Percentiles rank a stretch among this genome's conserved stretches.
Evolutionary conservation across 2,329 filamentous ascomycete species (phyloP).

Genomic region (Cordyceps farinosa): DNA sequence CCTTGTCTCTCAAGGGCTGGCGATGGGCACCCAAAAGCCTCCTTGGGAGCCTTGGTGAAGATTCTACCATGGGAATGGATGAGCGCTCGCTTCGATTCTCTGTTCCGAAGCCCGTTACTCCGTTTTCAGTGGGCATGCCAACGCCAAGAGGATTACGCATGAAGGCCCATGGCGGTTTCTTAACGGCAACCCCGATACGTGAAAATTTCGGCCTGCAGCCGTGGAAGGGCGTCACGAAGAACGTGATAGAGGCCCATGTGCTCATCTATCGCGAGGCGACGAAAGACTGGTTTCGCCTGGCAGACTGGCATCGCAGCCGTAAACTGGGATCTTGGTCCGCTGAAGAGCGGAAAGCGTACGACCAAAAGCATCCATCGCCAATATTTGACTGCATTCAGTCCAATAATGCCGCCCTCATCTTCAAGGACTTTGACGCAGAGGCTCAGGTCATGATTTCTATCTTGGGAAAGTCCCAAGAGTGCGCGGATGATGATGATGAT

Average conservation of each 20-base stretch:
- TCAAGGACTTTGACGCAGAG: constrained; percentile 3
- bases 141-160: constrained; percentile 22
- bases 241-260: constrained; percentile 19
- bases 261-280: constrained; percentile 18
- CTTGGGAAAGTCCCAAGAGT: constrained; percentile 1
- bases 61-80: constrained; percentile 20
- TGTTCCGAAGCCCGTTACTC: neutral
- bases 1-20: constrained; percentile 24
- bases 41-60: constrained; percentile 20
- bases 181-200: constrained; percentile 11
- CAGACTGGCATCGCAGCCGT: constrained; percentile 23
- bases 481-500: neutral
- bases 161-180: constrained; percentile 17
- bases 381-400: constrained; percentile 22
- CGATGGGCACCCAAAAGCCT: constrained; percentile 28
- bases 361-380: constrained; percentile 16
- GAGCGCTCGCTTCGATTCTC: constrained; percentile 21
- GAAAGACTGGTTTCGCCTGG: constrained; percentile 21
- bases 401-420: constrained; percentile 19
- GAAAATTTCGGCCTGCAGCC: constrained; percentile 19
- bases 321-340: constrained; percentile 22
- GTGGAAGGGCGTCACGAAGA: constrained; percentile 21
- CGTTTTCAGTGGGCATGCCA: constrained; percentile 16
- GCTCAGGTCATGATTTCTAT: neutral
- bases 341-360: constrained; percentile 19